These are phyloP conservation scores for Durusdinium trenchii DNA, from an alignment of 73 alveolate species.

Conservation along the genomic window DNA sequence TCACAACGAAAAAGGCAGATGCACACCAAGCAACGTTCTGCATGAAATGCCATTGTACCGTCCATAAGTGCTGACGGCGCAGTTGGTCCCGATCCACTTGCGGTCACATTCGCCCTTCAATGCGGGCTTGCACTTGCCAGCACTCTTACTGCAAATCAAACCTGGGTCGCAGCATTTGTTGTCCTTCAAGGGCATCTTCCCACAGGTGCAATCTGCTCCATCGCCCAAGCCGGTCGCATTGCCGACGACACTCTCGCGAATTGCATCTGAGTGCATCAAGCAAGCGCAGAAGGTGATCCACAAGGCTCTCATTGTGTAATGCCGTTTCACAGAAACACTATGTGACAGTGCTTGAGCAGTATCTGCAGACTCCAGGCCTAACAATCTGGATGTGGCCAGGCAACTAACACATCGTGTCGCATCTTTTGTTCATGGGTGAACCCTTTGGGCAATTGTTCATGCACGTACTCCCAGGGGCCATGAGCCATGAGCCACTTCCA, in stretches of 20 bases:
- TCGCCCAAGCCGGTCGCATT: not conserved
- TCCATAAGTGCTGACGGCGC: slow-evolving; percentile 8
- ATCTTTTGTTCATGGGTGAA: not conserved
- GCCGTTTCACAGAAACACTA: no score
- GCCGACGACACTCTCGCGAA: slow-evolving; percentile 9
- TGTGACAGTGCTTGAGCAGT: no score
- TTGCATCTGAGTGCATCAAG: not conserved
- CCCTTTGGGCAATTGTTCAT: not conserved
- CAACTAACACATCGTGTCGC: no score
- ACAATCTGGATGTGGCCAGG: no score
- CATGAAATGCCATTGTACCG: not conserved
- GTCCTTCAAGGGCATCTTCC: not conserved
- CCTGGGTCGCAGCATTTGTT: not conserved
- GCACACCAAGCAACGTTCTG: not conserved
- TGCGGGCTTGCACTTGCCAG: not conserved
- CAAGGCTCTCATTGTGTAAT: not conserved
- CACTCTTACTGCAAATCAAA: not conserved
- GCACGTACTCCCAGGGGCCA: slow-evolving; percentile 1
- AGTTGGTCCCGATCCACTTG: slow-evolving; percentile 11
- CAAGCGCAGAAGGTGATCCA: not conserved
- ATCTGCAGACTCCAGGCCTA: not conserved
- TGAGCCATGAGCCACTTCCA: slow-evolving; percentile 2
- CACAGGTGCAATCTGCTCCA: not conserved
- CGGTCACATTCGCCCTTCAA: not conserved
- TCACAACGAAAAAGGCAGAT: not conserved